These are phyloP conservation scores for Podospora anserina DNA, from an alignment of 495 filamentous ascomycete species.

Conservation along the genomic window DNA sequence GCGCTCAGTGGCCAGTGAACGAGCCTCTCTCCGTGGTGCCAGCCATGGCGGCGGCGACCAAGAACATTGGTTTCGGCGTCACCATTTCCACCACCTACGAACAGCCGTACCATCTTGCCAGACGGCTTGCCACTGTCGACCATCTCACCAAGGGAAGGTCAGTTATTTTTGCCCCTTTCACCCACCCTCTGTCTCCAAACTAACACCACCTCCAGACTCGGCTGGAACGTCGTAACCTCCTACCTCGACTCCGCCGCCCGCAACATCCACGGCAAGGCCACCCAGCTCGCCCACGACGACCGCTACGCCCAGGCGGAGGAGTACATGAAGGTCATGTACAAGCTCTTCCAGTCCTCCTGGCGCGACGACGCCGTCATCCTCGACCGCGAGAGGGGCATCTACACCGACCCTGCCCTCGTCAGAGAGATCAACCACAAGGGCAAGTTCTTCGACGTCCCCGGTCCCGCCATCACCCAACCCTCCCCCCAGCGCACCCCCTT, in stretches of 20 bases:
- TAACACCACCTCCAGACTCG: constrained; percentile 33
- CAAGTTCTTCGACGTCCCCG: constrained; percentile 63
- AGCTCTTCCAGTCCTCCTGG: constrained; percentile 68
- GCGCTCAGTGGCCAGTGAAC: constrained; percentile 67
- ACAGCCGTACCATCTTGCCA: constrained; percentile 65
- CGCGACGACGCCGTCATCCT: constrained; percentile 61
- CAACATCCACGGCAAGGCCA: constrained; percentile 51
- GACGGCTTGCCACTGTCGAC: constrained; percentile 62
- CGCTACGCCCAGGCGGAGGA: constrained; percentile 66
- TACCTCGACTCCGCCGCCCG: constrained; percentile 65
- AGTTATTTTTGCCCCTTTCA: background rate
- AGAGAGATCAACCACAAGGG: constrained; percentile 64
- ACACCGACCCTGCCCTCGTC: constrained; percentile 58
- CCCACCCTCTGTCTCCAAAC: background rate
- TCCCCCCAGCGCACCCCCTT: constrained; percentile 64
- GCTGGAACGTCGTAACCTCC: constrained; percentile 55
- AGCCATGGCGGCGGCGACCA: constrained; percentile 51
- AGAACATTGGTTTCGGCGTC: constrained; percentile 63
- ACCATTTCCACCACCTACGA: constrained; percentile 67
- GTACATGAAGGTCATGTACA: constrained; percentile 67
- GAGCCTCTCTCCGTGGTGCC: constrained; percentile 45
- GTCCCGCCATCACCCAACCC: constrained; percentile 62
- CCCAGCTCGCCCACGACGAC: constrained; percentile 60
- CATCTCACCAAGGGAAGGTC: constrained; percentile 62
- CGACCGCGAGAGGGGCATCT: constrained; percentile 53